A percentile compares a stretch with the other conserved stretches of the same genome.
phyloP scores from a whole-genome alignment of 805 yeast species.

The Candida yuanshanica region DNA sequence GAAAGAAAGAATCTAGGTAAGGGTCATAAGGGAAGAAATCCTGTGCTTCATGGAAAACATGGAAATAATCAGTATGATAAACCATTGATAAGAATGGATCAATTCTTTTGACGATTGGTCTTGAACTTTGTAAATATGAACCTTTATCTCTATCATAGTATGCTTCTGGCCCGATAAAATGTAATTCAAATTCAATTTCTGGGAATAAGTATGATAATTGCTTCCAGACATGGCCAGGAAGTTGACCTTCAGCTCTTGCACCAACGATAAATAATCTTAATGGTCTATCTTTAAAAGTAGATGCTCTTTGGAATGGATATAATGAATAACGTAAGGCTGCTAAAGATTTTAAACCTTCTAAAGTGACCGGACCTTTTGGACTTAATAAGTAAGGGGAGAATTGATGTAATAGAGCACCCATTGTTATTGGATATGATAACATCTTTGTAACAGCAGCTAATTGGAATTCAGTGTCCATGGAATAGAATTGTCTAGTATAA shows the following conservation, averaged over 20 bases:
- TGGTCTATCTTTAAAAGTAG: constrained; percentile 75
- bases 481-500: constrained; percentile 86
- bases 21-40: constrained; percentile 99
- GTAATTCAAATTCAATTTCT: constrained; percentile 72
- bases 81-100: constrained; percentile 70
- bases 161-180: constrained; percentile 92
- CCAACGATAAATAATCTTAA: constrained; percentile 86
- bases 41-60: constrained; percentile 82
- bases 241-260: constrained; percentile 86
- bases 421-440: constrained; percentile 87
- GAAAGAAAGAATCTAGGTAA: constrained; percentile 84
- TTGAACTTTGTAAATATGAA: constrained; percentile 49
- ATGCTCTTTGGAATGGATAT: constrained; percentile 57
- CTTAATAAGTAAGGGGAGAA: constrained; percentile 76
- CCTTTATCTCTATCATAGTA: constrained; percentile 68
- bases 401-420: constrained; percentile 77
- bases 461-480: constrained; percentile 96
- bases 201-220: constrained; percentile 87
- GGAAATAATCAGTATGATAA: constrained; percentile 88
- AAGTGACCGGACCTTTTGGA: constrained; percentile 82
- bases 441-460: constrained; percentile 93
- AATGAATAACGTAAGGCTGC: constrained; percentile 90
- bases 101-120: constrained; percentile 66
- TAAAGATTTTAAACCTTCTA: constrained; percentile 89
- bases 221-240: constrained; percentile 95